Percentiles rank a stretch among this genome's conserved stretches.
phyloP scores from a whole-genome alignment of 371 early-diverging fungal genomes.

The Catenaria anguillulae region DNA sequence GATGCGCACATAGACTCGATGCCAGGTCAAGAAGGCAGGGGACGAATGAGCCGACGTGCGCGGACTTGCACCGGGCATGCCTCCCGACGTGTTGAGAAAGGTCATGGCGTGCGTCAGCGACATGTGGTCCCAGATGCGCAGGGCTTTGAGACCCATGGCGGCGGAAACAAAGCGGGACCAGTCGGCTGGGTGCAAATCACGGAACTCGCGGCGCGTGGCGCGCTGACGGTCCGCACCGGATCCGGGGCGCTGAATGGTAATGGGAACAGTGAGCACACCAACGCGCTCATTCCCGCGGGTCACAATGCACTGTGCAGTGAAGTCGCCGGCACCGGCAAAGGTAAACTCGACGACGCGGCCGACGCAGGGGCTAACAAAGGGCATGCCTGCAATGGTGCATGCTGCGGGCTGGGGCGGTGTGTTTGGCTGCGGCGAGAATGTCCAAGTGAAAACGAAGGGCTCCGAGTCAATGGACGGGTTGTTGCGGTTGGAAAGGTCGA shows the following conservation, averaged over 20 bases:
- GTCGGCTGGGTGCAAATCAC: neutral
- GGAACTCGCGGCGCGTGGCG: conserved; percentile 1
- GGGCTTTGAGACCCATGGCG: neutral
- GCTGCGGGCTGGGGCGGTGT: neutral
- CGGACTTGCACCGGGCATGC: neutral
- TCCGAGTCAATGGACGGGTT: neutral
- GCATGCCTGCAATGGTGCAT: neutral
- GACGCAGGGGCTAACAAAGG: neutral
- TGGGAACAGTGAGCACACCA: neutral
- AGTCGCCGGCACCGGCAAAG: neutral
- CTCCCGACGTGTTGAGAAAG: neutral
- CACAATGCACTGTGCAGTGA: neutral
- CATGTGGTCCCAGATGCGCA: conserved; percentile 3
- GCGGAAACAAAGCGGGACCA: neutral
- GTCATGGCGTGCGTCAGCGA: neutral
- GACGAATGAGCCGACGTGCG: neutral
- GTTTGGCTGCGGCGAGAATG: neutral
- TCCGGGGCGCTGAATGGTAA: neutral
- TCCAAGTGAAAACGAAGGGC: neutral
- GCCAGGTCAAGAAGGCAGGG: conserved; percentile 5
- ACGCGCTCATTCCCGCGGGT: neutral
- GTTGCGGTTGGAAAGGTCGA: neutral
- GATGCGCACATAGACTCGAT: conserved; percentile 2
- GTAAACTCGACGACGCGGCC: conserved; percentile 3
- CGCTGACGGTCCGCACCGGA: neutral